Conservation (phyloP, 169 alveolate species). For the Neospora caninum region DNA sequence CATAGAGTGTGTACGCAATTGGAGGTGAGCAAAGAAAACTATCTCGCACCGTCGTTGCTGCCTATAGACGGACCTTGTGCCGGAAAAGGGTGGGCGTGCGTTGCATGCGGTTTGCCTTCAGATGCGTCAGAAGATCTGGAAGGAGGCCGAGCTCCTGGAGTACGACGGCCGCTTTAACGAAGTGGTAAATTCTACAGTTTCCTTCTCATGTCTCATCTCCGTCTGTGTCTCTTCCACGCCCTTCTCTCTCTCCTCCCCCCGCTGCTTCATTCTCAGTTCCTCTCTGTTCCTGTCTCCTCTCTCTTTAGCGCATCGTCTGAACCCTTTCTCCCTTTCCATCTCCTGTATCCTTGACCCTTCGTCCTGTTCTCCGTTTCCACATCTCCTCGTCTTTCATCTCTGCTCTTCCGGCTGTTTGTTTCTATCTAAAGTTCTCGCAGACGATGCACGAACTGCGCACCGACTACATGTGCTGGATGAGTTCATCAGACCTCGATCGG, state of each 20-base stretch:
- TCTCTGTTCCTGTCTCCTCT: no score
- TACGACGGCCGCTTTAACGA: slow-evolving; percentile 55
- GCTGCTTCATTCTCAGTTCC: no score
- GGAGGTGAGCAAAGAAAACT: no score
- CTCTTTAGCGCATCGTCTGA: no score
- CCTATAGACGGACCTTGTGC: no score
- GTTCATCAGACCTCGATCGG: slow-evolving; percentile 40
- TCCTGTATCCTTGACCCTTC: no score
- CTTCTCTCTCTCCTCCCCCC: no score
- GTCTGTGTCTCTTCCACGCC: no score
- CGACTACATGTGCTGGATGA: slow-evolving; percentile 54
- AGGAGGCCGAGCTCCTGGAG: slow-evolving; percentile 39
- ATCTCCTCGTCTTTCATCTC: neutral
- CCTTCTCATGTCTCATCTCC: neutral
- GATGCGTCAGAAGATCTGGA: slow-evolving; percentile 30
- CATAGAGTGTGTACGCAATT: no score
- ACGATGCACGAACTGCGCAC: neutral
- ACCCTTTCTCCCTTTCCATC: no score
- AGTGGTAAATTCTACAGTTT: slow-evolving; percentile 14
- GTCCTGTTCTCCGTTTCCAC: neutral
- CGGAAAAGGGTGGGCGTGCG: no score
- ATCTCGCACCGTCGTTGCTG: no score
- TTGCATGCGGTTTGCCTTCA: neutral
- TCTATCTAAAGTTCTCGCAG: slow-evolving; percentile 19
- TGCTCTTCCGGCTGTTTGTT: neutral